Base-by-base conservation (phyloP, 73 alveolate genomes). In the Urostyla sp. region DNA sequence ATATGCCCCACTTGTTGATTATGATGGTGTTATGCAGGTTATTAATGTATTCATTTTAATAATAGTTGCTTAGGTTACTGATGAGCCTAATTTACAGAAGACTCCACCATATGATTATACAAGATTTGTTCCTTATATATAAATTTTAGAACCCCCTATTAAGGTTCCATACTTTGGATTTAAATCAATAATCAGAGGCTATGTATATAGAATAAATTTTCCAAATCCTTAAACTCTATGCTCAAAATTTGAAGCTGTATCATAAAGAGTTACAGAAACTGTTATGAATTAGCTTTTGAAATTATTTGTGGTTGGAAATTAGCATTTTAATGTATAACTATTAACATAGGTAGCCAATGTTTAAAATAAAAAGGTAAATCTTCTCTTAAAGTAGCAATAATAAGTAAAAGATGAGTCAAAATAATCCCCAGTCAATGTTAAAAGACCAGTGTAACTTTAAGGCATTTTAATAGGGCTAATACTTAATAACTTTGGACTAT, bases 71-170 rank as follows among this genome's bases (percentile, higher is more conserved):
- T 10, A 5, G 18, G 43, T 51, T 36, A 34, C 37, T 16, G 24
- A 37, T 1, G 72, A 24, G 21, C 87, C 87, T 38, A 75, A 50
- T 28, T 28, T 54, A 26, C 87, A 75, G 31, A 37, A 55, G 24
- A 75, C 48, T n/a, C 83, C 74, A 6, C 87, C 78, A 27, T 52
- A 51, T 27, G 57, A 38, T 3, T 34, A 30, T 21, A 38, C 74
- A 37, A 75, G 44, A 26, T 36, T 24, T 57, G 35, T 31, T 11
- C 87, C 87, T 4, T 75, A 24, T 1, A 75, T 32, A 43, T 34
- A 36, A 18, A 75, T 43, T 10, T 56, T 67, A 38, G 73, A 56
- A 1, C 87, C 87, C 10, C 87, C 87, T 21, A 3, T 2, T 37
- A 56, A 16, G 11, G 23, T 35, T 21, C 87, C 87, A 28, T 1